Conservation (phyloP, 1,284 basidiomycete species). For the Amylostereum areolatum region DNA sequence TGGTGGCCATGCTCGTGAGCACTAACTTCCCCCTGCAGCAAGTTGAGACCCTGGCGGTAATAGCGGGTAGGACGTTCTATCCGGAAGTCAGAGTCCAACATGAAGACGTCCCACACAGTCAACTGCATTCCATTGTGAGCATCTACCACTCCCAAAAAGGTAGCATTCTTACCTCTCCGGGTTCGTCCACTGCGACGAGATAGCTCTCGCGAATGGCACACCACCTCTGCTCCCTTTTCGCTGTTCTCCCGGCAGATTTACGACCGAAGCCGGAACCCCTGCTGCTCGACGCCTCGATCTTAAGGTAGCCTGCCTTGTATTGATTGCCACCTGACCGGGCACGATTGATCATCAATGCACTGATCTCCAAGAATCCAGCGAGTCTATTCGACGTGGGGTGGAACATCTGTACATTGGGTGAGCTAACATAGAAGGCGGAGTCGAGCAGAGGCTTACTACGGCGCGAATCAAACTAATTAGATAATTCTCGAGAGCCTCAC, state of each 20-base stretch:
- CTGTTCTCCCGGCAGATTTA: conserved; percentile 60
- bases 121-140: conserved; percentile 36
- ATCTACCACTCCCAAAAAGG: neutral
- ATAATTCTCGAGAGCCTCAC: conserved; percentile 85
- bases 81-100: conserved; percentile 86
- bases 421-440: conserved; percentile 5
- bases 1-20: conserved; percentile 21
- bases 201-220: conserved; percentile 93
- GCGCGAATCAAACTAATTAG: conserved; percentile 84
- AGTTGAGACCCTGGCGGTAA: conserved; percentile 70
- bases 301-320: conserved; percentile 87
- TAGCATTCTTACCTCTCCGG: conserved; percentile 62
- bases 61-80: conserved; percentile 77
- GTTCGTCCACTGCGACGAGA: conserved; percentile 82
- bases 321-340: conserved; percentile 81
- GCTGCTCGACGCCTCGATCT: conserved; percentile 44
- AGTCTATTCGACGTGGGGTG: conserved; percentile 90
- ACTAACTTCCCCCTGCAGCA: conserved; percentile 35
- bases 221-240: conserved; percentile 79
- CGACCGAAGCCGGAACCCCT: conserved; percentile 55
- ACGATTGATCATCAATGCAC: conserved; percentile 80
- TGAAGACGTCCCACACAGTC: conserved; percentile 88
- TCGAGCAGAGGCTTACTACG: conserved; percentile 53
- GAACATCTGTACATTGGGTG: conserved; percentile 72
- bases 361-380: conserved; percentile 93